phyloP scores from a whole-genome alignment of 2,329 filamentous ascomycete genomes.

The Sarocladium oryzae region DNA sequence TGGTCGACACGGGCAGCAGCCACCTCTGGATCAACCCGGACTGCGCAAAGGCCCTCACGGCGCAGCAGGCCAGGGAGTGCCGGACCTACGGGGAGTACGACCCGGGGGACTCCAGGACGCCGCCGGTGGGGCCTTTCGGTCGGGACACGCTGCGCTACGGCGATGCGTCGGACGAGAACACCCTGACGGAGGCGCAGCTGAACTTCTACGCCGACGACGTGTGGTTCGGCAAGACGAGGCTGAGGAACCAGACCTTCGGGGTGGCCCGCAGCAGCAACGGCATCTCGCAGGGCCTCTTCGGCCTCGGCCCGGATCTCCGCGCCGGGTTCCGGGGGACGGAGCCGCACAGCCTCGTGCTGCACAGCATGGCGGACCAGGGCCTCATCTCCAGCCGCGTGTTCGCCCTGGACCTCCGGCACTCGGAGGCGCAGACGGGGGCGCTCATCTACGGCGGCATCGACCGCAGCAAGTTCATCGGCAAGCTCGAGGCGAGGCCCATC shows the following conservation, averaged over 20 bases:
- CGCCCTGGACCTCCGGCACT: constrained; percentile 41
- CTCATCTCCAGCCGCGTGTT: constrained; percentile 45
- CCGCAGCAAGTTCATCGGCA: constrained; percentile 43
- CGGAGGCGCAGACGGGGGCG: constrained; percentile 36
- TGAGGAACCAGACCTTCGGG: constrained; percentile 44
- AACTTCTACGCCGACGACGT: constrained; percentile 41
- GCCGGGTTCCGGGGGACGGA: constrained; percentile 28
- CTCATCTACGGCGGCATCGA: constrained; percentile 49
- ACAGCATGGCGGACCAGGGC: constrained; percentile 39
- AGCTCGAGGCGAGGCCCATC: constrained; percentile 36
- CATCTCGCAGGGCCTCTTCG: constrained; percentile 46
- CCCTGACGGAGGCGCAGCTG: constrained; percentile 32
- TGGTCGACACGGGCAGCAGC: constrained; percentile 46
- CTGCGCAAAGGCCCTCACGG: constrained; percentile 32
- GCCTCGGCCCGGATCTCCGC: constrained; percentile 36
- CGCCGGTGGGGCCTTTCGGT: constrained; percentile 30
- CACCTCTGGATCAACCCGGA: constrained; percentile 50
- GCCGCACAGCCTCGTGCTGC: constrained; percentile 49
- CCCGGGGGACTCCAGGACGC: constrained; percentile 32
- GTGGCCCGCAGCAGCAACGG: constrained; percentile 37
- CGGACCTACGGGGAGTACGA: constrained; percentile 36
- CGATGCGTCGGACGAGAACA: constrained; percentile 28
- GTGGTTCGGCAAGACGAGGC: constrained; percentile 33
- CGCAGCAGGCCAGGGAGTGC: constrained; percentile 31
- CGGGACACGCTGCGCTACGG: constrained; percentile 32